Evolutionary conservation across 169 alveolate genomes (phyloP), one percentile per base, ranked within the genome.

Genomic region (Eimeria necatrix): DNA sequence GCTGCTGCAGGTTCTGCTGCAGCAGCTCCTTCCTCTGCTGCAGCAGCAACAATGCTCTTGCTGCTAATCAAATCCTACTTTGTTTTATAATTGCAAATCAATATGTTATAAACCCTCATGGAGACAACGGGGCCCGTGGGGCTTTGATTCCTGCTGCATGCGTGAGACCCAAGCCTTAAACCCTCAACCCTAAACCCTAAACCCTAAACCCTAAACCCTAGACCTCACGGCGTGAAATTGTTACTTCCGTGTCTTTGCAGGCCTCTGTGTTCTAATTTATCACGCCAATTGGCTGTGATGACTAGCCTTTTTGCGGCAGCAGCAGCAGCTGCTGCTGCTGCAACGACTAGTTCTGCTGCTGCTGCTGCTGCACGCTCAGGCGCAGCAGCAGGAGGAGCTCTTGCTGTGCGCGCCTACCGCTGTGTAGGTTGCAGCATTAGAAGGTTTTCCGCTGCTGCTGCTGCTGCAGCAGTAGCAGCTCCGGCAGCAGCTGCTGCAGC

Each of bases 341-440:
- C n/a, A 16, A 56, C 68, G 9, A 7, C 41, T 68, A n/a, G 12
- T 9, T 6, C 48, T 68, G 14, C 78, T 68, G 78, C 78, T 74
- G 85, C 85, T 74, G 7, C 85, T n/a, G 87, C 87, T 32, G 56
- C 87, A 3, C 59, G 32, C 26, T 56, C 53, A 9, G 49, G 18
- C 10, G 61, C 87, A 32, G 56, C 87, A 48, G 87, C 87, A 4
- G 61, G 64, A 32, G 87, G 83, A 32, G 87, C 87, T 78, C 61
- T 5, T 48, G 26, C 22, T n/a, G 59, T 61, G 8, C 59, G 68
- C 6, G 49, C 56, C 32, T 41, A 32, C 41, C 6, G 64, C 87
- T 32, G 61, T n/a, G 18, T 4, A 26, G 12, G 68, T 16, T 56
- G 68, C 68, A 10, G 4, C 83, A 71, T 26, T 48, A 26, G 52